Conservation (phyloP, 1,284 basidiomycete species). For the Dichomitus squalens region DNA sequence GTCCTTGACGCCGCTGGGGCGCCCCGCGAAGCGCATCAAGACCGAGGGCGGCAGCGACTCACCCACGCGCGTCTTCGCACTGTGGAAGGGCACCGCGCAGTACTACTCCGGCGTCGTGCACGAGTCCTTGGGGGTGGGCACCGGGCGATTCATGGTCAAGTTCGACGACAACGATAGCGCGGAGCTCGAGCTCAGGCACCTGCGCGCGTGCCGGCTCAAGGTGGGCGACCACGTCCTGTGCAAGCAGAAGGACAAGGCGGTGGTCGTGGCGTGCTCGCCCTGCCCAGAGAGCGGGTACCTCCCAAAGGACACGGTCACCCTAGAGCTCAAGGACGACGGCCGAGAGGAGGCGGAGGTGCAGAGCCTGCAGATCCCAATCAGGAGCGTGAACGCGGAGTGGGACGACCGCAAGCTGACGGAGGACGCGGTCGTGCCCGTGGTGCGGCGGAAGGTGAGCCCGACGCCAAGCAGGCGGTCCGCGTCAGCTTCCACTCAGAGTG, state of each 20-base stretch:
- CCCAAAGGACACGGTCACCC: constrained; percentile 37
- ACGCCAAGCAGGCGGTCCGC: constrained; percentile 44
- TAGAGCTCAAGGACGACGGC: constrained; percentile 40
- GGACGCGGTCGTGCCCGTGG: constrained; percentile 44
- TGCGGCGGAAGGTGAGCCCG: constrained; percentile 39
- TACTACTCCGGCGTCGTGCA: constrained; percentile 65
- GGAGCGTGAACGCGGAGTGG: constrained; percentile 54
- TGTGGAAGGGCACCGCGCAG: constrained; percentile 60
- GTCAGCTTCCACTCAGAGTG: not conserved
- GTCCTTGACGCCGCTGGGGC: constrained; percentile 31
- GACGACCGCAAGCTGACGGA: constrained; percentile 47
- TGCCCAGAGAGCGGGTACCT: constrained; percentile 29
- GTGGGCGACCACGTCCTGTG: constrained; percentile 59
- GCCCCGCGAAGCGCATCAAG: constrained; percentile 35
- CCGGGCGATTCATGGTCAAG: constrained; percentile 42
- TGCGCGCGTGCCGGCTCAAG: constrained; percentile 54
- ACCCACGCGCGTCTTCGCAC: constrained; percentile 64
- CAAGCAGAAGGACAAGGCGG: constrained; percentile 33
- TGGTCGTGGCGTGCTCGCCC: not conserved
- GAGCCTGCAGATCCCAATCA: constrained; percentile 49
- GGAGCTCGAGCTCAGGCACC: constrained; percentile 49
- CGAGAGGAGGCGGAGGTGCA: constrained; percentile 34
- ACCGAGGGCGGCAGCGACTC: constrained; percentile 12
- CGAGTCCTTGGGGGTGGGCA: constrained; percentile 27
- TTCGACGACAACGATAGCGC: constrained; percentile 63